phyloP scores from a whole-genome alignment of 2,329 filamentous ascomycete genomes.

The Clarireedia hainanense region DNA sequence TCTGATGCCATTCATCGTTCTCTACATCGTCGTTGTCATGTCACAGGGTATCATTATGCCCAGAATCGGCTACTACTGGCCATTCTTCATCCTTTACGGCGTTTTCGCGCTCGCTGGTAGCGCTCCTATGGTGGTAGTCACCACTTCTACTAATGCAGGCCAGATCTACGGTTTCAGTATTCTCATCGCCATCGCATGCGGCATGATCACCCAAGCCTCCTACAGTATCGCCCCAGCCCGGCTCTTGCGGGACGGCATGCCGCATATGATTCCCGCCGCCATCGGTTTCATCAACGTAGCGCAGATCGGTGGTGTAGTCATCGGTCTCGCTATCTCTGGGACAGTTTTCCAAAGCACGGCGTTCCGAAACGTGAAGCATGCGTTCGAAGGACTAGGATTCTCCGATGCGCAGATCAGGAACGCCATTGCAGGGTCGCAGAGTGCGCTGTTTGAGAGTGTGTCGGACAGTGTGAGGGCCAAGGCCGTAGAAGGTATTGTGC shows the following conservation, averaged over 20 bases:
- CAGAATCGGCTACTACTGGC: constrained; percentile 26
- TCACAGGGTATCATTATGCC: constrained; percentile 33
- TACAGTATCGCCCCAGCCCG: constrained; percentile 22
- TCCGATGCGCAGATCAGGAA: constrained; percentile 17
- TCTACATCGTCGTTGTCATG: constrained; percentile 33
- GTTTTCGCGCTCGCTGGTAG: constrained; percentile 19
- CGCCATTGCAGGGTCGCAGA: constrained; percentile 18
- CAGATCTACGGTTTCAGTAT: constrained; percentile 31
- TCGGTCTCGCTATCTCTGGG: constrained; percentile 30
- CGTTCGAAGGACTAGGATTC: constrained; percentile 16
- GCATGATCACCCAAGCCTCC: constrained; percentile 20
- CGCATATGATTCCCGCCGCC: constrained; percentile 17
- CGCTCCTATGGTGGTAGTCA: constrained; percentile 24
- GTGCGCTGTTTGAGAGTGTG: constrained; percentile 7
- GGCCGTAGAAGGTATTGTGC: constrained; percentile 24
- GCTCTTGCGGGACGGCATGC: constrained; percentile 19
- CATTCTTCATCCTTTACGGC: constrained; percentile 4
- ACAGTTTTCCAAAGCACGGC: constrained; percentile 30
- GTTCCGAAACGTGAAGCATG: constrained; percentile 20
- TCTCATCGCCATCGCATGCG: constrained; percentile 34
- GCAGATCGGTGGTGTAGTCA: constrained; percentile 28
- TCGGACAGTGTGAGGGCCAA: constrained; percentile 10
- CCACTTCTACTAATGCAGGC: constrained; percentile 15
- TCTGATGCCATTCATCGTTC: constrained; percentile 33
- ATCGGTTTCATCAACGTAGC: constrained; percentile 31